Conservation (phyloP, 2,329 filamentous ascomycete species). For the Hymenoscyphus fructigenus region DNA sequence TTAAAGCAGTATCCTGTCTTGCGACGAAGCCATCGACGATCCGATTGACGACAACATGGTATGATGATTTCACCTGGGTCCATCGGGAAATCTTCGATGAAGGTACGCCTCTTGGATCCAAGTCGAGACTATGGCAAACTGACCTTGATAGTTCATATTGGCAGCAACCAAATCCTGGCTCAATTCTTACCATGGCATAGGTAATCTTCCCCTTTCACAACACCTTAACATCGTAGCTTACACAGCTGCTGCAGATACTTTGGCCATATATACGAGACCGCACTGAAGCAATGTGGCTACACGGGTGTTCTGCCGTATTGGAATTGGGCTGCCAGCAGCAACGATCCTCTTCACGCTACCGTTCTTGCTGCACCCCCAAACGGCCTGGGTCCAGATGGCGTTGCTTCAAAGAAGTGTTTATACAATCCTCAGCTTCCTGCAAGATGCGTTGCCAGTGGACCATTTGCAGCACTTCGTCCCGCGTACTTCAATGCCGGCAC, state of each 20-base stretch:
- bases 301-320: constrained; percentile 12
- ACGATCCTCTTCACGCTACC: constrained; percentile 7
- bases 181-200: constrained; percentile 40
- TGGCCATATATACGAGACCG: constrained; percentile 34
- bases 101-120: not conserved
- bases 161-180: constrained; percentile 16
- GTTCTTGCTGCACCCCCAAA: not conserved
- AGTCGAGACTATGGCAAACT: not conserved
- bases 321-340: not conserved
- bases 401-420: constrained; percentile 11
- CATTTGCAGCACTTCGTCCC: constrained; percentile 9
- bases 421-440: not conserved
- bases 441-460: constrained; percentile 10
- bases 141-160: constrained; percentile 4
- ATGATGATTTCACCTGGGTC: constrained; percentile 17
- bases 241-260: constrained; percentile 1
- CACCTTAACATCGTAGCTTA: not conserved
- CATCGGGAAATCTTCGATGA: constrained; percentile 9
- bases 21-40: constrained; percentile 10
- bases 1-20: constrained; percentile 15
- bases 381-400: constrained; percentile 12
- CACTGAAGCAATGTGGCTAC: constrained; percentile 24
- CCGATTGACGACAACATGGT: constrained; percentile 6
- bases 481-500: not conserved
- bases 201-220: constrained; percentile 31